Percentiles rank a stretch among this genome's conserved stretches.
phyloP scores from a whole-genome alignment of 495 filamentous ascomycete species.

The Rusavskia elegans region DNA sequence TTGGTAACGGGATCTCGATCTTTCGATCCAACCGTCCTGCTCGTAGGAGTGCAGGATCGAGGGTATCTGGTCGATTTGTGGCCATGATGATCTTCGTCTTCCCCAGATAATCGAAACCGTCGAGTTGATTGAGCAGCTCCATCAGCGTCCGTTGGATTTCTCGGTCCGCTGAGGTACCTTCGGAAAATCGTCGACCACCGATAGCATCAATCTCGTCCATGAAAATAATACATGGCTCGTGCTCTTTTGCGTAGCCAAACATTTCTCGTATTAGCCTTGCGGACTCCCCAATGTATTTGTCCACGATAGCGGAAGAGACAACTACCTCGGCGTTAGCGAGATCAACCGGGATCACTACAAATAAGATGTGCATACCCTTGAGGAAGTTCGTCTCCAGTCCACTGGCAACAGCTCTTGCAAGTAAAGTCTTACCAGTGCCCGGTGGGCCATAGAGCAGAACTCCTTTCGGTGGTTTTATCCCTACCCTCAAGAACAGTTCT shows the following conservation, averaged over 20 bases:
- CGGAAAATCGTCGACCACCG: conserved; percentile 91
- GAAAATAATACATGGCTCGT: conserved; percentile 99
- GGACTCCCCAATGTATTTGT: conserved; percentile 99
- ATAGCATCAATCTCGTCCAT: conserved; percentile 99
- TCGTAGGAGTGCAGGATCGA: conserved; percentile 86
- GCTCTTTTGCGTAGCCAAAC: conserved; percentile 99
- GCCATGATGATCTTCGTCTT: conserved; percentile 99
- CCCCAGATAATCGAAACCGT: conserved; percentile 97
- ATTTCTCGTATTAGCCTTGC: conserved; percentile 96
- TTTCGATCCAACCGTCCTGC: conserved; percentile 93
- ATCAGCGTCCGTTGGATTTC: conserved; percentile 98
- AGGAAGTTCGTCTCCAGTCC: conserved; percentile 97
- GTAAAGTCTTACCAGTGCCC: conserved; percentile 90
- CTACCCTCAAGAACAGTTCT: conserved; percentile 89
- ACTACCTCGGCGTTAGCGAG: conserved; percentile 31
- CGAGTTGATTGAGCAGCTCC: conserved; percentile 97
- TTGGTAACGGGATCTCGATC: conserved; percentile 98
- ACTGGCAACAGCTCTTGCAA: conserved; percentile 92
- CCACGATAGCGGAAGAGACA: conserved; percentile 98
- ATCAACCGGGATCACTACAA: too few species aligned
- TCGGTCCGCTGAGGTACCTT: conserved; percentile 93
- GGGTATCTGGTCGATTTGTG: conserved; percentile 93
- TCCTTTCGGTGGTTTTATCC: conserved; percentile 98
- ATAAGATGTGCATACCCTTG: conserved; percentile 47
- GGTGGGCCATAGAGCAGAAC: conserved; percentile 95